Conservation (phyloP, 257 asterid species). For the Cordia subcordata region DNA sequence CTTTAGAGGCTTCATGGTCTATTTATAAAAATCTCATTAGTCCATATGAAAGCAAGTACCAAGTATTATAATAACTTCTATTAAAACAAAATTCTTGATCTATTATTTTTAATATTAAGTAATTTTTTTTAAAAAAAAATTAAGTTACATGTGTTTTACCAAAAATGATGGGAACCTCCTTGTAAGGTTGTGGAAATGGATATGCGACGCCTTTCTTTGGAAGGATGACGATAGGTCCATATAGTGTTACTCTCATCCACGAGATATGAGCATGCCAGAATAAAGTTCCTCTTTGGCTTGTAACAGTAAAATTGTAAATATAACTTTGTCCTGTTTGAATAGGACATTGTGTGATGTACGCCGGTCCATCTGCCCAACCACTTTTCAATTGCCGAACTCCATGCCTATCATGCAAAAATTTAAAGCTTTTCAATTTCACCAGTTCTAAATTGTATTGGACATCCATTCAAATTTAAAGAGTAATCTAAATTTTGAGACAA, state of each 20-base stretch:
- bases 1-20: too few species aligned
- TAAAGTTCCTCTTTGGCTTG: constrained; percentile 57
- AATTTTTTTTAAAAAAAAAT: too few species aligned
- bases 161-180: constrained; percentile 46
- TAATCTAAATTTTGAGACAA: too few species aligned
- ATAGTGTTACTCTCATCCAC: constrained; percentile 57
- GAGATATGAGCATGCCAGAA: constrained; percentile 73
- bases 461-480: too few species aligned
- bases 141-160: constrained; percentile 22
- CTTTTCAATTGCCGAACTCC: constrained; percentile 55
- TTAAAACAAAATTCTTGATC: too few species aligned
- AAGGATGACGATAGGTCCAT: constrained; percentile 59
- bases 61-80: too few species aligned
- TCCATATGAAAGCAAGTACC: too few species aligned
- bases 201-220: constrained; percentile 44
- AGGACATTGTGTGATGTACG: constrained; percentile 60
- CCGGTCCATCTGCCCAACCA: constrained; percentile 75
- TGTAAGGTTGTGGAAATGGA: constrained; percentile 51
- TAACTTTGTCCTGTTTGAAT: constrained; percentile 57
- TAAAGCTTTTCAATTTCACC: background rate
- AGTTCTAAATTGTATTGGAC: background rate
- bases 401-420: constrained; percentile 33
- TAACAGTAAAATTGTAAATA: constrained; percentile 50
- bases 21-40: too few species aligned
- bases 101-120: too few species aligned